Evolutionary conservation across 805 yeast species (phyloP).

Genomic region (Saccharomycopsis selenospora): DNA sequence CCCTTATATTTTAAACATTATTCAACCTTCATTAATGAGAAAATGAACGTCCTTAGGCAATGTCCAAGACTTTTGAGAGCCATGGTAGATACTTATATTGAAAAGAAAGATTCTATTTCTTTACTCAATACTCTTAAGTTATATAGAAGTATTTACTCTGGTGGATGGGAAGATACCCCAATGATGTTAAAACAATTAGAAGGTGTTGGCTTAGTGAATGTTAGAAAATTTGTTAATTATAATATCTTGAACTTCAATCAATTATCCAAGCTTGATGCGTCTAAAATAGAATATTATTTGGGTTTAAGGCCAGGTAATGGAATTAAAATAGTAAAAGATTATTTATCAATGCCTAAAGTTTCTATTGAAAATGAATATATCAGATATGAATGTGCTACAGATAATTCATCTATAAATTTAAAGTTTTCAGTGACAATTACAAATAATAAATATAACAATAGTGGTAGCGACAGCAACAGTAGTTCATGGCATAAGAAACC

Average conservation of each 20-base stretch:
- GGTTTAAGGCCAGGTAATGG: constrained; percentile 38
- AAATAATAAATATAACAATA: constrained; percentile 18
- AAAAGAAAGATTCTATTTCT: constrained; percentile 37
- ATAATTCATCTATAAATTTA: background rate
- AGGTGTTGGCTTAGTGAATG: constrained; percentile 37
- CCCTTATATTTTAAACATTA: constrained; percentile 35
- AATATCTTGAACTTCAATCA: constrained; percentile 31
- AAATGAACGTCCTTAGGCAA: constrained; percentile 35
- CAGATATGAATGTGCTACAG: constrained; percentile 12
- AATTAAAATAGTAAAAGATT: constrained; percentile 30
- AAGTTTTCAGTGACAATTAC: constrained; percentile 21
- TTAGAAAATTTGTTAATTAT: constrained; percentile 32
- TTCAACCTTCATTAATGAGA: constrained; percentile 38
- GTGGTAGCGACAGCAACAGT: constrained; percentile 19
- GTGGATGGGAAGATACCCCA: constrained; percentile 45
- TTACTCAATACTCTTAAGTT: constrained; percentile 33
- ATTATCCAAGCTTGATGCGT: constrained; percentile 26
- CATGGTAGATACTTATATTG: constrained; percentile 37
- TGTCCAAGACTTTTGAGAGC: constrained; percentile 38
- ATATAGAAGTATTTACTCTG: constrained; percentile 35
- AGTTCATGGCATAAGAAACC: constrained; percentile 30
- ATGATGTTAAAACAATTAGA: constrained; percentile 41
- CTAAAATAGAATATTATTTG: constrained; percentile 35
- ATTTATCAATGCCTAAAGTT: constrained; percentile 33
- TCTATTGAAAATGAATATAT: constrained; percentile 23